Conservation (phyloP, 2,329 filamentous ascomycete species). For the Sclerotinia subarctica region DNA sequence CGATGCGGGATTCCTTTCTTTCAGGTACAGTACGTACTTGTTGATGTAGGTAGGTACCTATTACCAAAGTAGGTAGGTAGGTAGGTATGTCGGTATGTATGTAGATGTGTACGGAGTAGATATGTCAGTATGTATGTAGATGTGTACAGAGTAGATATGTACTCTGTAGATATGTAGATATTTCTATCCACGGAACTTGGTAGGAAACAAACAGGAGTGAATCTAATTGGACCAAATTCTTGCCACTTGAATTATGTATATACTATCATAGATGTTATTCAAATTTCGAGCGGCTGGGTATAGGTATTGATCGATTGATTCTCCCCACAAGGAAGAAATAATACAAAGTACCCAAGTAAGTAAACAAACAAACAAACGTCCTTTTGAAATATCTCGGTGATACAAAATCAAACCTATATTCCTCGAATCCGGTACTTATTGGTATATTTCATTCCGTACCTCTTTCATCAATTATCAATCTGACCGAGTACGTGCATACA, state of each 20-base stretch:
- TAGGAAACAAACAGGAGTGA: neutral
- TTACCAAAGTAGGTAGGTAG: too few species aligned
- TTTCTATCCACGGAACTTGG: neutral
- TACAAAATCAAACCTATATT: neutral
- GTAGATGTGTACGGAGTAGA: too few species aligned
- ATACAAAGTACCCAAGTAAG: too few species aligned
- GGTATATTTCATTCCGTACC: neutral
- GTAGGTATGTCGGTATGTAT: too few species aligned
- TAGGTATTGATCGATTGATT: too few species aligned
- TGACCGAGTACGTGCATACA: neutral
- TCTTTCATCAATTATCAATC: neutral
- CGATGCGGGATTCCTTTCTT: neutral
- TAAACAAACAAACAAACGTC: too few species aligned
- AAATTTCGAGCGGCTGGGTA: too few species aligned
- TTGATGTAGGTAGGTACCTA: neutral
- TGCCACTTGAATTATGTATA: neutral
- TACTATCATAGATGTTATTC: neutral
- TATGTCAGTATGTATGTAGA: too few species aligned
- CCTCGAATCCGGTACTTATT: neutral
- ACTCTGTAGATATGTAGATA: neutral
- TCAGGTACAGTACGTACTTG: neutral
- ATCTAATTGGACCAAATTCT: neutral
- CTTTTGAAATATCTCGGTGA: neutral
- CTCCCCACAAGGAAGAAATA: too few species aligned
- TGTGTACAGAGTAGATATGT: too few species aligned